A percentile compares a stretch with the other conserved stretches of the same genome.
Conservation (phyloP, 768 basidiomycete species). For the Wakefieldia striispora region DNA sequence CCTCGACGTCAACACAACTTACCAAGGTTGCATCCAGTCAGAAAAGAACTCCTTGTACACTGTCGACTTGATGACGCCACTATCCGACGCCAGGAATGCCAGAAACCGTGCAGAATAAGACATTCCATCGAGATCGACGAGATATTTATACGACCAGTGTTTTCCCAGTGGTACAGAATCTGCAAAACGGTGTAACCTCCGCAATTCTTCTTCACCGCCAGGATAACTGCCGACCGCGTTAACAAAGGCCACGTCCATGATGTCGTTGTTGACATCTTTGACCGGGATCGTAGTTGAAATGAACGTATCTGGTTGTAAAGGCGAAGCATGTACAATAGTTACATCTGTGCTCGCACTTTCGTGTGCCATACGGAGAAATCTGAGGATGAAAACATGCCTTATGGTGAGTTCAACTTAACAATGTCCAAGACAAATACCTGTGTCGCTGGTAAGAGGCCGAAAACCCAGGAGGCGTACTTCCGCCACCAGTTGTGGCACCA, state of each 20-base stretch:
- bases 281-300: conserved; percentile 61
- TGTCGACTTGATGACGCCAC: conserved; percentile 85
- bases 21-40: conserved; percentile 93
- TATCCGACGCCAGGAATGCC: conserved; percentile 82
- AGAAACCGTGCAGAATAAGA: conserved; percentile 91
- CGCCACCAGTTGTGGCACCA: conserved; percentile 94
- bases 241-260: conserved; percentile 89
- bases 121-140: conserved; percentile 93
- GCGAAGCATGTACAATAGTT: conserved; percentile 69
- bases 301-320: conserved; percentile 54
- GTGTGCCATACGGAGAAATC: conserved; percentile 80
- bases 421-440: conserved; percentile 43
- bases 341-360: conserved; percentile 45
- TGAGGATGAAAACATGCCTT: conserved; percentile 1
- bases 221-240: conserved; percentile 76
- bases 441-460: conserved; percentile 83
- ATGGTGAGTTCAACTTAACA: not conserved
- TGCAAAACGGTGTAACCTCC: conserved; percentile 63
- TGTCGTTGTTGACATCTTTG: conserved; percentile 63
- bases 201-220: conserved; percentile 66
- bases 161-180: conserved; percentile 78
- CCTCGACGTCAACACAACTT: conserved; percentile 18
- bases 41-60: conserved; percentile 90
- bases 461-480: conserved; percentile 83
- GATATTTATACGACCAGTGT: conserved; percentile 92